Percentiles rank a stretch among this genome's conserved stretches.
Evolutionary conservation across 2,329 filamentous ascomycete genomes (phyloP).

Genomic region (Diaporthe ampelina): DNA sequence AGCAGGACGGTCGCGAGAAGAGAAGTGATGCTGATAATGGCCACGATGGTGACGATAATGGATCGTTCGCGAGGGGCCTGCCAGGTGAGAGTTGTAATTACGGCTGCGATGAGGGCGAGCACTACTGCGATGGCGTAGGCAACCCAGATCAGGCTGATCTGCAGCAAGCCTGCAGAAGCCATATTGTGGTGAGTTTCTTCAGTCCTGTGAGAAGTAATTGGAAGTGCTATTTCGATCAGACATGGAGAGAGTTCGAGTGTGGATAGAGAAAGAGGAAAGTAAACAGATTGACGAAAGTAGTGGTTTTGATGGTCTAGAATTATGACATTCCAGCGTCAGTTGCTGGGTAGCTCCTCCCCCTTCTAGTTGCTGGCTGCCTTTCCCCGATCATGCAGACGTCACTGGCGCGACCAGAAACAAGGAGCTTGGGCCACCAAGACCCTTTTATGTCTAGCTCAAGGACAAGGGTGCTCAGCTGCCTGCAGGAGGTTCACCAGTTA

Average conservation of each 20-base stretch:
- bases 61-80: slow-evolving; percentile 91
- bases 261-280: background rate
- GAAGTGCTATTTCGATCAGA: background rate
- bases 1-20: slow-evolving; percentile 93
- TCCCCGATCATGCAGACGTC: slow-evolving; percentile 29
- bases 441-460: background rate
- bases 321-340: slow-evolving; percentile 28
- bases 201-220: background rate
- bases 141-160: slow-evolving; percentile 94
- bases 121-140: slow-evolving; percentile 87
- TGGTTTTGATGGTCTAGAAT: background rate
- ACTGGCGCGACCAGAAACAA: slow-evolving; percentile 32
- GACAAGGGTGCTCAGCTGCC: slow-evolving; percentile 10
- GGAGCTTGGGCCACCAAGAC: slow-evolving; percentile 41
- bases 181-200: slow-evolving; percentile 32
- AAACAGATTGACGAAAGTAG: background rate
- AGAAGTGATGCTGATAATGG: slow-evolving; percentile 87
- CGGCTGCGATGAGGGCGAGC: slow-evolving; percentile 81
- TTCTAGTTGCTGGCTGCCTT: background rate
- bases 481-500: slow-evolving; percentile 12
- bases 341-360: slow-evolving; percentile 12
- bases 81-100: slow-evolving; percentile 91
- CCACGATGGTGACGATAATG: slow-evolving; percentile 83
- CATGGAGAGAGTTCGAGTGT: background rate
- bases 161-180: slow-evolving; percentile 72